Evolutionary conservation across 306 rosid species (phyloP), one percentile per base, ranked within the genome.

Genomic region (Acacia crassicarpa): DNA sequence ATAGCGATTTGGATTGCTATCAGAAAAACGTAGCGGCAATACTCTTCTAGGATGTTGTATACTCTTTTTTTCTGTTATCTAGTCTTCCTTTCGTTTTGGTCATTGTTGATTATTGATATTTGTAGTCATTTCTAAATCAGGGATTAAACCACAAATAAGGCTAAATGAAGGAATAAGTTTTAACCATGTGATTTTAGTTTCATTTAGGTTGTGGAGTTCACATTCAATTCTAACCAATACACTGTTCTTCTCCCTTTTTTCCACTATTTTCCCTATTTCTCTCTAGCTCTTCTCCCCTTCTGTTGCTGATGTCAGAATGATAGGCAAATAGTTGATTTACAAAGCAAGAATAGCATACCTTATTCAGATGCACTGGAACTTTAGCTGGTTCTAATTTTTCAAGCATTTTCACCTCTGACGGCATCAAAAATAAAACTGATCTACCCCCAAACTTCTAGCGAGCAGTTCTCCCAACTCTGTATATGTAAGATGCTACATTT

Each of bases 401-500:
- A 67, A 93, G 91, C 97, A 95, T 93, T 83, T 86, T 87, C 68
- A 56, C 85, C 84, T 95, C 97, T 22, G 98, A 93, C 32, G 99
- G 96, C 87, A 79, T 70, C 73, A 95, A 67, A 90, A 95, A 93
- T 78, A 95, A 84, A 80, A 93, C 90, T 61, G 99, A 90, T 82
- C 81, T 86, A 84, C 99, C 99, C 78, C 67, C 85, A 77, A 96
- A 91, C 35, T 87, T 85, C 78, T 91, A 91, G 33, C 96, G 98
- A 54, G 98, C 99, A 70, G 99, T 95, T 58, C 99, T 97, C 9
- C 99, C 99, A 86, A 93, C 99, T 91, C 98, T 90, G 72, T 95
- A 97, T 81, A 95, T 93, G 88, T 95, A 95, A 61, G 97, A 81
- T 76, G 90, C 94, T 65, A 91, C 95, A 84, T 91, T 87, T 65